Base-by-base conservation (phyloP, 148 eudicot species). In the Gaultheria prostrata region DNA sequence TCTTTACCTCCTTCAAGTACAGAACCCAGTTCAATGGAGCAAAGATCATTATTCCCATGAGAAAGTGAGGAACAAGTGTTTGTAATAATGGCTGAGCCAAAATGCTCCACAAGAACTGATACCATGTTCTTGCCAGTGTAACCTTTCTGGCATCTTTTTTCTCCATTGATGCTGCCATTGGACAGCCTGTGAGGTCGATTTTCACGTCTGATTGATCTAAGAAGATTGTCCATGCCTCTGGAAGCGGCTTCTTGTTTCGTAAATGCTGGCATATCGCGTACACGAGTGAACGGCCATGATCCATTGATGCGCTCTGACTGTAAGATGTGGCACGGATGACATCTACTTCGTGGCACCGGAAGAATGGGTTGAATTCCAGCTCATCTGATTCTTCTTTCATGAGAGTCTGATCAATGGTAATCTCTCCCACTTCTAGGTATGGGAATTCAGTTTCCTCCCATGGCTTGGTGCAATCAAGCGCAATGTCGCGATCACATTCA, bases 181-280 rank as follows among this genome's bases (percentile, higher is more conserved):
- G 92, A 83, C 92, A 90, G 65, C 92, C 87, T 0, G 92, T 84
- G 33, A 90, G 87, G 76, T 90, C 89, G 3, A 90, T 86, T 83
- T 87, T 90, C 8, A 90, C 91, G 39, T 90, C 92, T 6, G 92
- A 88, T 72, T 90, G 88, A 61, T 89, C 89, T 28, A 90, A 65
- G 84, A 90, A 90, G 61, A 82, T 82, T 79, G 84, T 87, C 92
- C 92, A 90, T 49, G 88, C 59, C 49, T 87, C 84, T 7, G 90
- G 92, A 61, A 90, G 85, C 35, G 92, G 92, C 51, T 87, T 81
- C 61, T 63, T 82, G 53, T 89, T 90, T 78, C 92, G 84, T 85
- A 90, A 73, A 83, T 87, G 88, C 76, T 90, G 92, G 87, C 92
- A 90, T 10, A 89, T 90, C 33, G 86, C 88, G 30, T 90, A 90